Base-by-base conservation (phyloP, 192 early-diverging fungal species). In the Entomortierella lignicola region DNA sequence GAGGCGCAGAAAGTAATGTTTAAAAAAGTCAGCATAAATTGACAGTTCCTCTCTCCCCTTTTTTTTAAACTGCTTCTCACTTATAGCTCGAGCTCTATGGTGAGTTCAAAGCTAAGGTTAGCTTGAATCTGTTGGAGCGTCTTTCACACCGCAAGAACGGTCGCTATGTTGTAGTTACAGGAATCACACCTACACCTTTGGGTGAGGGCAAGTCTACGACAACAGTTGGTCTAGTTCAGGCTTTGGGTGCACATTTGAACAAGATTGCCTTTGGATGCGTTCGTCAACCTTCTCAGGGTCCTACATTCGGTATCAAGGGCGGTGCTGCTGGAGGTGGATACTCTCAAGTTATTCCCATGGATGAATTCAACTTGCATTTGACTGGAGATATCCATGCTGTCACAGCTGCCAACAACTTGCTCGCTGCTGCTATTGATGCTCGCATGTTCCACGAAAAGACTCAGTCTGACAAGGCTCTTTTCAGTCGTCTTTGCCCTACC, bases 141-240 rank as follows among this genome's bases (percentile, higher is more conserved):
- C 88, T 99, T 31, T 77, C 91, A 53, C 85, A 89, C 70, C 86
- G 89, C 55, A 83, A 90, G 66, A 86, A 97, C 74, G 98, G 95
- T 30, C 92, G 91, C 67, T 99, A 98, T 83, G 86, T 99, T 57
- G 95, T 99, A 2, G 95, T 99, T 12, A 96, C 98, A 15, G 98
- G 73, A 44, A 99, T 98, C 71, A 99, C 96, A n/a, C 98, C 98
- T 18, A 99, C 98, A 27, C 98, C 98, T 42, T 90, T 99, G 11
- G 98, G 98, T 60, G 98, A 99, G 87, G 98, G 98, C 71, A 99
- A 99, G 80, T 99, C 98, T 12, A 99, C 98, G 4, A 97, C 95
- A 15, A 94, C 94, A 11, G 93, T 99, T 70, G 98, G 98, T 37
- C 91, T 99, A 59, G 88, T 91, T 26, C 98, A 99, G 77, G 94